These are phyloP conservation scores for Solanum corneliomulleri DNA, from an alignment of 257 asterid genomes.

Conservation along the genomic window DNA sequence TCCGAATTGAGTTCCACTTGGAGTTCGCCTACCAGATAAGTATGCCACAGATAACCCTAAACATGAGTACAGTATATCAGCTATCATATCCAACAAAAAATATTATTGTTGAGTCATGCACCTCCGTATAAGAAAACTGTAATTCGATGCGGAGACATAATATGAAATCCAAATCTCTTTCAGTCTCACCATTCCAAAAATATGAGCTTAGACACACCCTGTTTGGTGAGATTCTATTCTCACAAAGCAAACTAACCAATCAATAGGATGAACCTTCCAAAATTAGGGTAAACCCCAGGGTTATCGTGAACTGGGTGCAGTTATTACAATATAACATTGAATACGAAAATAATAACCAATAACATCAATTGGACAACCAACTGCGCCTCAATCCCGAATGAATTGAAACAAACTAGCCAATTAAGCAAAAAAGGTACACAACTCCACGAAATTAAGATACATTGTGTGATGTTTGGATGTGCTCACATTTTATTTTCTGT, in stretches of 20 bases:
- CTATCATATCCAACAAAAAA: not conserved
- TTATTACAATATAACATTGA: not conserved
- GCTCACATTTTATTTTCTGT: not conserved
- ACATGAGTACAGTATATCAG: slow-evolving; percentile 14
- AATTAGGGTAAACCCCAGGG: not conserved
- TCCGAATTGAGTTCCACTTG: slow-evolving; percentile 60
- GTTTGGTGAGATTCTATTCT: not conserved
- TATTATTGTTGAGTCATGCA: not conserved
- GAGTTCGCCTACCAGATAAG: slow-evolving; percentile 77
- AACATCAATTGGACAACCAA: not conserved
- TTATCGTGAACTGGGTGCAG: not conserved
- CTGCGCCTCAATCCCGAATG: not conserved
- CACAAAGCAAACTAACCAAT: not conserved
- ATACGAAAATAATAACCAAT: not conserved
- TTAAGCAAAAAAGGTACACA: not conserved
- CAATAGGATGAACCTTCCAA: not conserved
- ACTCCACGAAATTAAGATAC: not conserved
- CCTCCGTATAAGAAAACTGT: not conserved
- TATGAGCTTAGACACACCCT: not conserved
- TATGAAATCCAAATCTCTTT: not conserved
- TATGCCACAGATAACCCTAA: slow-evolving; percentile 70
- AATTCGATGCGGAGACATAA: not conserved
- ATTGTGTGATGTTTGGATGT: not conserved
- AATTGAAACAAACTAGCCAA: not conserved
- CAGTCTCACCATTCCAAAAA: not conserved